phyloP scores from a whole-genome alignment of 2,329 filamentous ascomycete species.

The Didymella sp. region DNA sequence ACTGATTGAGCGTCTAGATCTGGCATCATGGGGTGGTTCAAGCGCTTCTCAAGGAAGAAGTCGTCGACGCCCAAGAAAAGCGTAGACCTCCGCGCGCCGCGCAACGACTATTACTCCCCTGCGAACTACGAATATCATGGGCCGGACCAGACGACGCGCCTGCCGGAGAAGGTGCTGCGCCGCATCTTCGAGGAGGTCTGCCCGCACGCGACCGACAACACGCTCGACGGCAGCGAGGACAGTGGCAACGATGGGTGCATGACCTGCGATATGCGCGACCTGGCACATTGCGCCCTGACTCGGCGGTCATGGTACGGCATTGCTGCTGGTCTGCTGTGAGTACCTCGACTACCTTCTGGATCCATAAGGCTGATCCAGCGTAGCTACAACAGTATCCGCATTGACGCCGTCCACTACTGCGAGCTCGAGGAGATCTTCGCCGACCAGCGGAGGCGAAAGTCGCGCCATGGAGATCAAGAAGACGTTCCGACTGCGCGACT shows the following conservation, averaged over 20 bases:
- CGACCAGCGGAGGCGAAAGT: constrained; percentile 66
- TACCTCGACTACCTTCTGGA: constrained; percentile 27
- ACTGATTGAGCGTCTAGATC: constrained; percentile 32
- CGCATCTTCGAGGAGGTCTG: constrained; percentile 84
- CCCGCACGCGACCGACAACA: constrained; percentile 74
- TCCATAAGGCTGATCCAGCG: constrained; percentile 16
- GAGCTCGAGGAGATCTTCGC: constrained; percentile 81
- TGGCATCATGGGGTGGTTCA: constrained; percentile 58
- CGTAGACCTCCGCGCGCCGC: constrained; percentile 35
- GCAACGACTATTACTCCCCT: constrained; percentile 41
- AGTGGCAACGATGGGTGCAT: constrained; percentile 82
- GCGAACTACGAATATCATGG: constrained; percentile 42
- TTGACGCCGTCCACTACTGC: constrained; percentile 95
- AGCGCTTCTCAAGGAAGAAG: constrained; percentile 56
- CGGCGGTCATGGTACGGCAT: constrained; percentile 73
- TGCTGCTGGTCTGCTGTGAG: constrained; percentile 69
- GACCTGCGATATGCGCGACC: constrained; percentile 90
- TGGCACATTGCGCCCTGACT: constrained; percentile 78
- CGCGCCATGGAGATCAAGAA: constrained; percentile 76
- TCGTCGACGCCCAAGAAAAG: constrained; percentile 45
- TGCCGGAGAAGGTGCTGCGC: constrained; percentile 74
- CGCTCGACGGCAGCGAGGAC: constrained; percentile 81
- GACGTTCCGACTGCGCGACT: constrained; percentile 80
- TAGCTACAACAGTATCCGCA: constrained; percentile 87
- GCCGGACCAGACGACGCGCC: constrained; percentile 54